Evolutionary conservation across 164 flowering plant species (phyloP).

Genomic region (Nymphaea colorata): DNA sequence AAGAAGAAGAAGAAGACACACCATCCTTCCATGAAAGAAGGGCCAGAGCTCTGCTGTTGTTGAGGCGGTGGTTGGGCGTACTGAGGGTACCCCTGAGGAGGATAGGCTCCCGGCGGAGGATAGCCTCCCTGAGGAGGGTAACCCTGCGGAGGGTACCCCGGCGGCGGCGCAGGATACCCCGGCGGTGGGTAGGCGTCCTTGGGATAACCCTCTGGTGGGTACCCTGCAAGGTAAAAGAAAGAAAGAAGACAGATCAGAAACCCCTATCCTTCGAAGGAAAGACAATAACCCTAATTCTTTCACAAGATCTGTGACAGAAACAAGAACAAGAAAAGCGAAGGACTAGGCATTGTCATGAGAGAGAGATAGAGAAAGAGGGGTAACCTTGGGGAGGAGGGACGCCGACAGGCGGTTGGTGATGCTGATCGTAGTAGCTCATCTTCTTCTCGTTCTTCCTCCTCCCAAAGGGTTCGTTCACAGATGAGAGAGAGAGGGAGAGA

Average conservation of each 20-base stretch:
- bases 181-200: slow-evolving; percentile 24
- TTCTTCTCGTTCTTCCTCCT: background rate
- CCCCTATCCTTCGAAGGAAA: background rate
- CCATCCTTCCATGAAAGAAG: background rate
- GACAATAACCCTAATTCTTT: no score
- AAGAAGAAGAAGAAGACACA: background rate
- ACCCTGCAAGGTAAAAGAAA: background rate
- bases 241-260: background rate
- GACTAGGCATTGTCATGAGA: no score
- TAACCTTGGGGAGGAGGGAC: background rate
- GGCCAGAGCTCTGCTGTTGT: background rate
- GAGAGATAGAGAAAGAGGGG: no score
- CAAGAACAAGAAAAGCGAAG: background rate
- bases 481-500: no score
- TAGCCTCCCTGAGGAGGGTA: slow-evolving; percentile 12
- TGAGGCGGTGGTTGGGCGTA: background rate
- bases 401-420: background rate
- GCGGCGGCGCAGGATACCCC: slow-evolving; percentile 9
- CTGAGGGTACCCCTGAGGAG: slow-evolving; percentile 22
- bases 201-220: background rate
- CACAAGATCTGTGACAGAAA: background rate
- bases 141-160: slow-evolving; percentile 22
- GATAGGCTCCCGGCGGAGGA: slow-evolving; percentile 22
- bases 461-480: background rate
- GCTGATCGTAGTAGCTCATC: background rate